Conservation (phyloP, 257 asterid genomes). For the Petunia secreta region DNA sequence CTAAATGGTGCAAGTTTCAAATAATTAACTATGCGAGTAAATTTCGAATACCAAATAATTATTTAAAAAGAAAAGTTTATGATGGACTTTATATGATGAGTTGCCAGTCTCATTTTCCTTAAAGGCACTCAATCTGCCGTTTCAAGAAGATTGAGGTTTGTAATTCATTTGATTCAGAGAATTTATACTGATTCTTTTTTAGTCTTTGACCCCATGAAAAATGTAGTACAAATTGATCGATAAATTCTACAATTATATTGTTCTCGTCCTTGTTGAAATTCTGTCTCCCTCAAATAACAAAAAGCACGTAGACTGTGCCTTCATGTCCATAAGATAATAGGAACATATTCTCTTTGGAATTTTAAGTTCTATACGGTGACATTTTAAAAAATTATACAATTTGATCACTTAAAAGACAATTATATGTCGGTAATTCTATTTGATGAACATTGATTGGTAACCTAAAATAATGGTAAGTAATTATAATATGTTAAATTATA, state of each 20-base stretch:
- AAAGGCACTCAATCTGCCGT: background rate
- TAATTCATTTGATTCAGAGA: background rate
- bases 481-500: too few species aligned
- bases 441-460: too few species aligned
- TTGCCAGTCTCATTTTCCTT: background rate
- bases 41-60: too few species aligned
- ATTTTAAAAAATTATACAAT: too few species aligned
- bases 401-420: too few species aligned
- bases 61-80: too few species aligned
- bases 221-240: background rate
- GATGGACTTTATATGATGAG: background rate
- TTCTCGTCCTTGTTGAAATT: slow-evolving; percentile 4
- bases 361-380: background rate
- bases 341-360: slow-evolving; percentile 6
- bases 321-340: background rate
- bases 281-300: slow-evolving; percentile 18
- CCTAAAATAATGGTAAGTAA: too few species aligned
- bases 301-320: slow-evolving; percentile 10
- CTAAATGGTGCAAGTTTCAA: too few species aligned
- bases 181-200: background rate
- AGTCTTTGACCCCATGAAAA: background rate
- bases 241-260: background rate
- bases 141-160: too few species aligned
- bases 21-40: too few species aligned
- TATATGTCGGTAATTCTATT: too few species aligned